Base-by-base conservation (phyloP, 352 stramenopile species). In the Pythium aphanidermatum region DNA sequence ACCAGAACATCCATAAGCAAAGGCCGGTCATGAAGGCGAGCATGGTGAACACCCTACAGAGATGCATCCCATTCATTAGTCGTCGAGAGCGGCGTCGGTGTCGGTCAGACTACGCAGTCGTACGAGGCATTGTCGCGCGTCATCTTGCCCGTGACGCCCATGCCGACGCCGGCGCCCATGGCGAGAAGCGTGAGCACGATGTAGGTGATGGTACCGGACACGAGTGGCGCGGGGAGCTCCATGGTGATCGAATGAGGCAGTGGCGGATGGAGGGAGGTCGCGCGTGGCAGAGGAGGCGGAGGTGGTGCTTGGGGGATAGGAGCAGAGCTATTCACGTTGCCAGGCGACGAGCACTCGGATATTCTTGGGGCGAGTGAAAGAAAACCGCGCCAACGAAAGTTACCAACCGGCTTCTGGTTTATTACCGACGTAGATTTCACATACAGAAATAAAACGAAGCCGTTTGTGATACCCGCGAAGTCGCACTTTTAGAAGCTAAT, bases 1-100 rank as follows among this genome's bases (percentile, higher is more conserved):
- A 88, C 82, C 82, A 94, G 61, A 94, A 92, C 63, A 94, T 82
- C 82, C 82, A 94, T 54, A 94, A 65, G 56, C 82, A 94, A 21
- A 94, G 46, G 24, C 82, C 82, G 14, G 68, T 76, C 68, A 94
- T 91, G 46, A 87, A 86, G 36, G 79, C 58, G 38, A 92, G 60
- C 53, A 92, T 58, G 35, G 73, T 87, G 49, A 91, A 92, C 39
- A 94, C 71, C 35, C 82, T 94, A 51, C 25, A 64, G n/a, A 32
- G 12, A 47, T n/a, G 44, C 16, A 47, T 24, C 56, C 38, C 12
- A 19, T 23, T 36, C 20, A 42, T 19, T n/a, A n/a, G n/a, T n/a
- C n/a, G n/a, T n/a, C n/a, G n/a, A n/a, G n/a, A n/a, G n/a, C n/a
- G n/a, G n/a, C n/a, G n/a, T n/a, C n/a, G n/a, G n/a, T n/a, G n/a